Percentiles rank a stretch among this genome's conserved stretches.
These are phyloP conservation scores for Beta vulgaris DNA, from an alignment of 148 eudicot genomes.

Conservation along the genomic window DNA sequence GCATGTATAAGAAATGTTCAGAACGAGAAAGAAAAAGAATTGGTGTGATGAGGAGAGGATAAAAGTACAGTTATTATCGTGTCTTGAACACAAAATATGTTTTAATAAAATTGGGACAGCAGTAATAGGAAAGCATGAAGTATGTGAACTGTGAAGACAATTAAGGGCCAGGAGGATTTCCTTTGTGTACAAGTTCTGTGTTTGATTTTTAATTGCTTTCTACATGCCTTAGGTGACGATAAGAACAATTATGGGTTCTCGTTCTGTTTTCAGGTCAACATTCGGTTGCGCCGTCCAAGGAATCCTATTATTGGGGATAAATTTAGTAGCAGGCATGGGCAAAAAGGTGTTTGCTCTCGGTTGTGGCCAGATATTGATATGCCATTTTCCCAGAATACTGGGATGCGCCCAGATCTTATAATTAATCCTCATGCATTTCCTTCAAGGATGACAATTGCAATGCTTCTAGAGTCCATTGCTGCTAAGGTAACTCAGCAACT, in stretches of 20 bases:
- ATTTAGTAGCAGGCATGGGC: constrained; percentile 98
- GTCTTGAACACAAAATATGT: no score
- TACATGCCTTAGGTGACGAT: neutral
- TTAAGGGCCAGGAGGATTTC: neutral
- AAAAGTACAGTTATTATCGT: no score
- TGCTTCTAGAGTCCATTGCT: constrained; percentile 98
- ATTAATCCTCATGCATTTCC: constrained; percentile 99
- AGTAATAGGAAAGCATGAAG: neutral
- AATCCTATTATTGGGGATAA: constrained; percentile 96
- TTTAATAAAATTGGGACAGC: no score
- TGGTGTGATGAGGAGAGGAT: neutral
- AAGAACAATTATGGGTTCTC: neutral
- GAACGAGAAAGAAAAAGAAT: neutral
- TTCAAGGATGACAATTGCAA: constrained; percentile 95
- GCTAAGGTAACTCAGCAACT: constrained; percentile 63
- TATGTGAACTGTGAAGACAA: neutral
- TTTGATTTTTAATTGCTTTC: neutral
- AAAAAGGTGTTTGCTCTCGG: constrained; percentile 97
- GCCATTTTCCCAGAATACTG: constrained; percentile 88
- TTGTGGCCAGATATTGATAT: constrained; percentile 89
- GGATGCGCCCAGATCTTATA: constrained; percentile 98
- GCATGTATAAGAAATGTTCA: neutral
- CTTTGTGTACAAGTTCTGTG: neutral
- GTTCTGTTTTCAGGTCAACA: constrained; percentile 55
- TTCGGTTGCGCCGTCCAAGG: constrained; percentile 76